Conservation (phyloP, 306 rosid species). For the Prunus mira region DNA sequence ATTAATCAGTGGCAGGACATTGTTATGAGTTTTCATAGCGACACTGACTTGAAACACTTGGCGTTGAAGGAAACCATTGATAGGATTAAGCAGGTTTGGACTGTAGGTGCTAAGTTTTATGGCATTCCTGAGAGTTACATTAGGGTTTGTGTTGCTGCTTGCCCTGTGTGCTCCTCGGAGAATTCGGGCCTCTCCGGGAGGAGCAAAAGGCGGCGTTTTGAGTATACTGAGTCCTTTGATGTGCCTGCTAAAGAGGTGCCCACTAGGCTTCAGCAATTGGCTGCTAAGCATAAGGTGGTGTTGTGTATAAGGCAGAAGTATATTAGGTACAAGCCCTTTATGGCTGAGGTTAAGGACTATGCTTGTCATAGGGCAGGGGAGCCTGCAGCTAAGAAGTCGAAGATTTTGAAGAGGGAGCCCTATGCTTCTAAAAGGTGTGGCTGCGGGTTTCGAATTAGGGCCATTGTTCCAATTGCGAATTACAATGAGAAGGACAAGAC, state of each 20-base stretch:
- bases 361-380: slow-evolving; percentile 98
- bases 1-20: slow-evolving; percentile 89
- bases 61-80: slow-evolving; percentile 86
- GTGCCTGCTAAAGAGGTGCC: slow-evolving; percentile 96
- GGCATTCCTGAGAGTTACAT: slow-evolving; percentile 95
- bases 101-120: slow-evolving; percentile 96
- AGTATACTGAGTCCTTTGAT: slow-evolving; percentile 86
- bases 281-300: slow-evolving; percentile 90
- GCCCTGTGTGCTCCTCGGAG: slow-evolving; percentile 61
- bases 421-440: slow-evolving; percentile 97
- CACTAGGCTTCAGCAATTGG: slow-evolving; percentile 71
- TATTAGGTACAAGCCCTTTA: slow-evolving; percentile 94
- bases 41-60: slow-evolving; percentile 72
- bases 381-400: slow-evolving; percentile 75
- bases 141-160: slow-evolving; percentile 83
- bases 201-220: slow-evolving; percentile 79
- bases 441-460: slow-evolving; percentile 96
- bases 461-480: slow-evolving; percentile 92
- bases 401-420: slow-evolving; percentile 90
- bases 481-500: slow-evolving; percentile 96
- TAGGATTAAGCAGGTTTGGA: slow-evolving; percentile 87
- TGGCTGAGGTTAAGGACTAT: slow-evolving; percentile 99
- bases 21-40: slow-evolving; percentile 76
- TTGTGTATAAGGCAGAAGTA: slow-evolving; percentile 97
- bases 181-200: slow-evolving; percentile 45